Evolutionary conservation across 768 basidiomycete species (phyloP).

Genomic region (Gyrodon lividus): DNA sequence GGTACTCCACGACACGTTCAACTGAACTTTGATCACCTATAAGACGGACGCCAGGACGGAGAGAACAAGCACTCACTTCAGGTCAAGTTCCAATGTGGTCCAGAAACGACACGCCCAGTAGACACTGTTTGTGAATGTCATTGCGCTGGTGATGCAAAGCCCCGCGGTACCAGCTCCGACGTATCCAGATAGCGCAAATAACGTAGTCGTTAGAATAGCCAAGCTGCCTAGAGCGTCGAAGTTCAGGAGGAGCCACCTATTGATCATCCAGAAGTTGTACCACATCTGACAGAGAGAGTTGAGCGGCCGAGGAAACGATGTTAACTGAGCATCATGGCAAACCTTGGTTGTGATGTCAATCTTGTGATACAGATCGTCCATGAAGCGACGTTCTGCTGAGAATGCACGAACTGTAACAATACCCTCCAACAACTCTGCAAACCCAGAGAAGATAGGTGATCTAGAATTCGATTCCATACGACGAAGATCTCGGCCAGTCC

Average conservation of each 20-base stretch:
- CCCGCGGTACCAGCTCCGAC: constrained; percentile 59
- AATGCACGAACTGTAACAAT: constrained; percentile 88
- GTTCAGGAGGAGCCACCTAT: constrained; percentile 74
- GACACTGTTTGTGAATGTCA: constrained; percentile 48
- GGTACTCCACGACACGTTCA: constrained; percentile 85
- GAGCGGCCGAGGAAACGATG: neutral
- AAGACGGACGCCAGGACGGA: constrained; percentile 3
- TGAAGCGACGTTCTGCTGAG: constrained; percentile 70
- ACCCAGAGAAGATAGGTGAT: constrained; percentile 77
- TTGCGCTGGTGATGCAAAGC: constrained; percentile 69
- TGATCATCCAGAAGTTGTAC: constrained; percentile 84
- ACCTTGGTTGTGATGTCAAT: constrained; percentile 73
- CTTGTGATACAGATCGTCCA: constrained; percentile 65
- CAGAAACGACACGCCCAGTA: constrained; percentile 45
- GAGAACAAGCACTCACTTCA: constrained; percentile 50
- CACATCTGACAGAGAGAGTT: constrained; percentile 46
- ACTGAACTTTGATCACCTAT: constrained; percentile 56
- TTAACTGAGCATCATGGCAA: neutral
- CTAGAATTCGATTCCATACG: constrained; percentile 84
- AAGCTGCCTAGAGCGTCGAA: constrained; percentile 77
- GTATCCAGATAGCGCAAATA: constrained; percentile 65
- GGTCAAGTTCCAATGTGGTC: constrained; percentile 63
- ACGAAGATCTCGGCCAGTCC: constrained; percentile 75
- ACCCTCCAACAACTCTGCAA: constrained; percentile 75
- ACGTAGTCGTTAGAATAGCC: constrained; percentile 68